These are phyloP conservation scores for Elongisporangium prolatum DNA, from an alignment of 352 stramenopile species.

Conservation along the genomic window DNA sequence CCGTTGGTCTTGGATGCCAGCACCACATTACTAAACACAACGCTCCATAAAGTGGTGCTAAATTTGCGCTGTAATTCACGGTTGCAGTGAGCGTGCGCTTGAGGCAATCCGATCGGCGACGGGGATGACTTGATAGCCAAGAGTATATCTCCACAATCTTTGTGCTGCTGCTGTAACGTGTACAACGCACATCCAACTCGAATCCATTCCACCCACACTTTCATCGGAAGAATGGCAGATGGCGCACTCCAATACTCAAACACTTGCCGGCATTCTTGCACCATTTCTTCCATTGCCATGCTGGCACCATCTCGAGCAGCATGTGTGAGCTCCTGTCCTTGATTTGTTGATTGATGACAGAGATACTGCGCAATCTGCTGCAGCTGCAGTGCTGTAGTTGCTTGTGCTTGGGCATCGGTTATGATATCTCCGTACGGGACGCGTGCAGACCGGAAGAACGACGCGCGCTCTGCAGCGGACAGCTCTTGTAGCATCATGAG, in stretches of 20 bases:
- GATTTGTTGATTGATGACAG: not conserved
- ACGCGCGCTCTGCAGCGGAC: not conserved
- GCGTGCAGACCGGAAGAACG: not conserved
- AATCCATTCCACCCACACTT: not conserved
- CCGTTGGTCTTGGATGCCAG: conserved; percentile 2
- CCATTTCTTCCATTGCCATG: not conserved
- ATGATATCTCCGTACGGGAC: not conserved
- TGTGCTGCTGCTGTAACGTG: not conserved
- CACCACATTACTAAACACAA: conserved; percentile 14
- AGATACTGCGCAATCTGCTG: not conserved
- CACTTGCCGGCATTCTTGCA: not conserved
- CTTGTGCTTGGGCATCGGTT: not conserved
- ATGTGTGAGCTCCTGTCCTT: not conserved
- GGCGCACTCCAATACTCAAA: not conserved
- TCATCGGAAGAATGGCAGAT: not conserved
- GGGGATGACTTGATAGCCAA: not conserved
- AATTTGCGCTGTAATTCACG: conserved; percentile 19
- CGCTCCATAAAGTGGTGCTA: conserved; percentile 18
- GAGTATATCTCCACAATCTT: not conserved
- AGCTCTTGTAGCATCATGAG: not conserved
- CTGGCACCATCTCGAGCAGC: not conserved
- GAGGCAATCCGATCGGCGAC: not conserved
- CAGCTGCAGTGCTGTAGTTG: not conserved
- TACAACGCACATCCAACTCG: not conserved
- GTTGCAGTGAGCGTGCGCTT: conserved; percentile 10